These are phyloP conservation scores for Mrakia blollopis DNA, from an alignment of 768 basidiomycete genomes.

Conservation along the genomic window DNA sequence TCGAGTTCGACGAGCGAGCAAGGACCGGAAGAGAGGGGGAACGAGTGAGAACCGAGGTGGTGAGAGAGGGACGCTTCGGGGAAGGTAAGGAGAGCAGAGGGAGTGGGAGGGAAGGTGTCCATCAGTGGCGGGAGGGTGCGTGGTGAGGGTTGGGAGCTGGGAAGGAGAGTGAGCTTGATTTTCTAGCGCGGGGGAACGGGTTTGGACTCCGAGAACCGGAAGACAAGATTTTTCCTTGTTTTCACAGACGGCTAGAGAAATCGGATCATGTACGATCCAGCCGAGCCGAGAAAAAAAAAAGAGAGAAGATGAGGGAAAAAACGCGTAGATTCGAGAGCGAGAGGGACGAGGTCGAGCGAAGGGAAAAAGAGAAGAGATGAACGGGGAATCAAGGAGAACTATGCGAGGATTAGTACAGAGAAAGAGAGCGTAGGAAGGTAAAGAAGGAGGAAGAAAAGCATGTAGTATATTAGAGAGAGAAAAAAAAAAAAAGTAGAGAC, in stretches of 20 bases:
- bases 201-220: neutral
- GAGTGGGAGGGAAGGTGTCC: slow-evolving; percentile 14
- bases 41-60: slow-evolving; percentile 24
- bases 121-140: neutral
- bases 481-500: neutral
- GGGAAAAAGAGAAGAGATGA: neutral
- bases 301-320: too few relatives aligned
- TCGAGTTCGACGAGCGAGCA: slow-evolving; percentile 29
- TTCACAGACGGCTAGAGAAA: too few relatives aligned
- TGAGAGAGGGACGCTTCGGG: slow-evolving; percentile 25
- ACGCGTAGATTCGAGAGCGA: too few relatives aligned
- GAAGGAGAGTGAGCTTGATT: neutral
- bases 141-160: neutral
- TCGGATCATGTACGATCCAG: too few relatives aligned
- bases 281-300: too few relatives aligned
- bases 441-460: neutral
- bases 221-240: neutral
- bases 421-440: neutral
- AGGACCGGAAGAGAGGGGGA: slow-evolving; percentile 29
- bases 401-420: neutral
- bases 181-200: too few relatives aligned
- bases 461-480: neutral
- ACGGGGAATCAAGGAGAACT: neutral
- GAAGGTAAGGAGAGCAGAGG: slow-evolving; percentile 16
- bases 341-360: too few relatives aligned